These are phyloP conservation scores for Fonsecaea monophora DNA, from an alignment of 2,329 filamentous ascomycete genomes.

Conservation along the genomic window DNA sequence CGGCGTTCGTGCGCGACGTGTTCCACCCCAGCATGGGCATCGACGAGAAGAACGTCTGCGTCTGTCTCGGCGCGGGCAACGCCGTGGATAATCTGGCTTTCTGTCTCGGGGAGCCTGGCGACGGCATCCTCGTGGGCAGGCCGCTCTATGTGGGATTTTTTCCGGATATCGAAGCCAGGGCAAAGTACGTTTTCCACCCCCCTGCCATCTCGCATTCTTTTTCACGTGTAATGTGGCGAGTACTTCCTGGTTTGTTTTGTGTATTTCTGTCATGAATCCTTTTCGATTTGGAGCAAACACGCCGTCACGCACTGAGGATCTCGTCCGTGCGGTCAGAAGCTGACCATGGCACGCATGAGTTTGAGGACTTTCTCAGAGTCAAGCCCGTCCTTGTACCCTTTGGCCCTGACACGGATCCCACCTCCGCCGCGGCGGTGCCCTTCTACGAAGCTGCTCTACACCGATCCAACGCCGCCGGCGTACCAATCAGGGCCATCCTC, in stretches of 20 bases:
- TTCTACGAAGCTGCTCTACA: conserved; percentile 55
- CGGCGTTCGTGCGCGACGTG: conserved; percentile 44
- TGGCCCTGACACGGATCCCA: conserved; percentile 42
- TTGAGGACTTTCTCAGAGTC: conserved; percentile 11
- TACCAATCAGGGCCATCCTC: conserved; percentile 52
- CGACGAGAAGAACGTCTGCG: conserved; percentile 41
- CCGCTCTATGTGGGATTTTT: conserved; percentile 59
- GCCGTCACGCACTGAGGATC: background rate
- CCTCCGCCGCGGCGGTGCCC: conserved; percentile 50
- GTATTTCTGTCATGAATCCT: too few species aligned
- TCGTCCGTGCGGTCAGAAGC: conserved; percentile 1
- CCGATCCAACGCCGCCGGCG: conserved; percentile 47
- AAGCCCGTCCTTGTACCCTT: conserved; percentile 37
- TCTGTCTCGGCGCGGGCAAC: conserved; percentile 42
- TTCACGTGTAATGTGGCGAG: too few species aligned
- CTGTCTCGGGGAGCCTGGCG: conserved; percentile 52
- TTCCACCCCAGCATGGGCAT: conserved; percentile 43
- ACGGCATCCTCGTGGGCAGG: conserved; percentile 55
- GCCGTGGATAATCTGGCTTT: conserved; percentile 53
- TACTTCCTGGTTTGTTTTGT: too few species aligned
- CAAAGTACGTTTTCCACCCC: conserved; percentile 34
- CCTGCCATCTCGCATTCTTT: too few species aligned
- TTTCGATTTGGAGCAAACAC: too few species aligned
- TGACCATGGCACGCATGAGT: conserved; percentile 1
- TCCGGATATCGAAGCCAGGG: conserved; percentile 56